Conservation (phyloP, 495 filamentous ascomycete genomes). For the Penicillium nucicola region DNA sequence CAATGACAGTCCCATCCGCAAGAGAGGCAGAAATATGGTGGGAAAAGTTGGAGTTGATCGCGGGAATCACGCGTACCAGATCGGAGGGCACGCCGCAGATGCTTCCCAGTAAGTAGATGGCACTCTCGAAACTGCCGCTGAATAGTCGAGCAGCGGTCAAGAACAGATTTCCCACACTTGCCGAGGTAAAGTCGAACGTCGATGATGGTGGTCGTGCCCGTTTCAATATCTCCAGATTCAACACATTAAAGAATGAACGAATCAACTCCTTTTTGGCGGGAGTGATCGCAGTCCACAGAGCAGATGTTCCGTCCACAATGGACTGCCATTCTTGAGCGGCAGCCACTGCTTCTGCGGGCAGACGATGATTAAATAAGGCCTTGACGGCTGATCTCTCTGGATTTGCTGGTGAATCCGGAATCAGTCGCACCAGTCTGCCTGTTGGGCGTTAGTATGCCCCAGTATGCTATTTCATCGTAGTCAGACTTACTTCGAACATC, state of each 20-base stretch:
- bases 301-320: slow-evolving; percentile 77
- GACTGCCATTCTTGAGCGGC: slow-evolving; percentile 73
- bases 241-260: slow-evolving; percentile 78
- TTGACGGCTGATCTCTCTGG: slow-evolving; percentile 71
- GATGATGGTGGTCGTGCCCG: slow-evolving; percentile 68
- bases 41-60: slow-evolving; percentile 90
- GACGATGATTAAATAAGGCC: slow-evolving; percentile 79
- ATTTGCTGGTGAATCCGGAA: slow-evolving; percentile 61
- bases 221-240: slow-evolving; percentile 92
- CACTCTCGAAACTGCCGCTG: slow-evolving; percentile 75
- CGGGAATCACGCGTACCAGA: slow-evolving; percentile 72
- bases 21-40: slow-evolving; percentile 89
- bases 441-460: slow-evolving; percentile 1
- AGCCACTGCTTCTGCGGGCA: slow-evolving; percentile 49
- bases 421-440: slow-evolving; percentile 88
- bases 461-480: neutral
- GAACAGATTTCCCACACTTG: slow-evolving; percentile 92
- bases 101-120: slow-evolving; percentile 75
- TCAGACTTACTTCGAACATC: slow-evolving; percentile 75
- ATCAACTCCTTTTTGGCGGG: slow-evolving; percentile 88
- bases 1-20: slow-evolving; percentile 72
- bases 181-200: slow-evolving; percentile 83
- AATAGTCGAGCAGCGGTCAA: slow-evolving; percentile 80
- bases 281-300: slow-evolving; percentile 71
- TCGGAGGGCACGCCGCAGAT: slow-evolving; percentile 76